Conservation (phyloP, 2,329 filamentous ascomycete species). For the Venturia nashicola region DNA sequence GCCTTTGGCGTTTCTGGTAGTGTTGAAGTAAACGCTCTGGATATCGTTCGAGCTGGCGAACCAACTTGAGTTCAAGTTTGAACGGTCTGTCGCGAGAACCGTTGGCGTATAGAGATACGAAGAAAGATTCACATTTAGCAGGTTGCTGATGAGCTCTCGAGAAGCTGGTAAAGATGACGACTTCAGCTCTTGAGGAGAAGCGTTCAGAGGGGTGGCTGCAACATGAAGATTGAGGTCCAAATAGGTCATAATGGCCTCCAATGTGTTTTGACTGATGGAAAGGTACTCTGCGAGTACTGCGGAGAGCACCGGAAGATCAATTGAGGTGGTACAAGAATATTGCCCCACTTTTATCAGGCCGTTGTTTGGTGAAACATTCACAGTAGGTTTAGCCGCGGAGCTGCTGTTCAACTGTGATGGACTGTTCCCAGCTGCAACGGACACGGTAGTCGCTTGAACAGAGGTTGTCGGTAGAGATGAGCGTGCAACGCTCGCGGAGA, state of each 20-base stretch:
- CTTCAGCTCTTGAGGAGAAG: slow-evolving; percentile 15
- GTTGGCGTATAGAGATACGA: slow-evolving; percentile 42
- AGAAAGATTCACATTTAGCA: slow-evolving; percentile 36
- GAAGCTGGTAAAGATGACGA: slow-evolving; percentile 35
- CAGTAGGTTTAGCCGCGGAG: not conserved
- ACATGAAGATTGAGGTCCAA: slow-evolving; percentile 49
- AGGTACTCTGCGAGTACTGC: slow-evolving; percentile 42
- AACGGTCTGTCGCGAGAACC: slow-evolving; percentile 37
- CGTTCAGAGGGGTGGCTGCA: slow-evolving; percentile 29
- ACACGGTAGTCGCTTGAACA: not conserved
- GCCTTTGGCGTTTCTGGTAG: slow-evolving; percentile 23
- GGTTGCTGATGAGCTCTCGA: slow-evolving; percentile 32
- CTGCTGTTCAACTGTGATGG: not conserved
- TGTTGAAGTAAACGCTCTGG: slow-evolving; percentile 39
- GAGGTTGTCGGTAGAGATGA: not conserved
- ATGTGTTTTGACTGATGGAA: slow-evolving; percentile 37
- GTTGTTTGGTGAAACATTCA: not conserved
- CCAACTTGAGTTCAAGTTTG: slow-evolving; percentile 48
- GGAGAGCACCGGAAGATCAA: slow-evolving; percentile 35
- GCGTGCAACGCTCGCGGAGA: not conserved
- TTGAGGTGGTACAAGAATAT: slow-evolving; percentile 32
- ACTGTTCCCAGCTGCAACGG: not conserved
- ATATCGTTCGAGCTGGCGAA: slow-evolving; percentile 33
- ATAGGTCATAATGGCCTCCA: slow-evolving; percentile 41
- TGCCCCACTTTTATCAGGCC: slow-evolving; percentile 2